These are phyloP conservation scores for Shiraia bambusicola DNA, from an alignment of 2,329 filamentous ascomycete species.

Conservation along the genomic window DNA sequence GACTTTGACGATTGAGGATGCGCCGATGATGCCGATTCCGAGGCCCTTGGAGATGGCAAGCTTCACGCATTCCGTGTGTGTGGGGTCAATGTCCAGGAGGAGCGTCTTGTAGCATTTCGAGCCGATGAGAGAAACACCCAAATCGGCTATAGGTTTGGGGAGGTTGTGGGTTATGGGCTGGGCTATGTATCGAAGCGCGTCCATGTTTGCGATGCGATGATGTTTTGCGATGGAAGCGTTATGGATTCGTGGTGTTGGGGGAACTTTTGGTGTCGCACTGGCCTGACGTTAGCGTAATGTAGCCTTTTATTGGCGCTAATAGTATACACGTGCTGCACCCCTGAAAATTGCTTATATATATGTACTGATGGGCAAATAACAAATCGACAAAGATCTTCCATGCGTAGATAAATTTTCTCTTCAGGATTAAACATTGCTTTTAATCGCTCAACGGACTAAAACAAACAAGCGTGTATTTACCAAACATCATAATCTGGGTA, in stretches of 20 bases:
- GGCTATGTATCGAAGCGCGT: slow-evolving; percentile 47
- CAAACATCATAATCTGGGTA: no score
- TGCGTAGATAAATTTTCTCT: no score
- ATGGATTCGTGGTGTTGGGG: slow-evolving; percentile 7
- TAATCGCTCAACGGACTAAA: no score
- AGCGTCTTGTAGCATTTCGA: slow-evolving; percentile 81
- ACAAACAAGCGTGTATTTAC: no score
- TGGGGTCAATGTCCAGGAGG: slow-evolving; percentile 79
- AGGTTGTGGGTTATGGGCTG: slow-evolving; percentile 51
- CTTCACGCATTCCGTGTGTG: slow-evolving; percentile 77
- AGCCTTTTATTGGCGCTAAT: neutral
- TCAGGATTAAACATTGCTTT: no score
- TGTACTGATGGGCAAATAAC: no score
- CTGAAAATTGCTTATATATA: neutral
- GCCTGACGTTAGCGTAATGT: slow-evolving; percentile 17
- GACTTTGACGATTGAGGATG: slow-evolving; percentile 90
- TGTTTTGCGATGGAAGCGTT: slow-evolving; percentile 8
- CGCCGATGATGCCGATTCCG: slow-evolving; percentile 88
- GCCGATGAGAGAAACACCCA: slow-evolving; percentile 65
- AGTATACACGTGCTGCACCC: slow-evolving; percentile 5
- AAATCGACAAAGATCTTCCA: no score
- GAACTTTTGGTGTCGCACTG: slow-evolving; percentile 10
- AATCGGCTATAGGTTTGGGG: slow-evolving; percentile 38
- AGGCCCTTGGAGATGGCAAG: slow-evolving; percentile 89
- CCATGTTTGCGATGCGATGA: slow-evolving; percentile 39